Base-by-base conservation (phyloP, 768 basidiomycete species). In the Amanita rubescens region DNA sequence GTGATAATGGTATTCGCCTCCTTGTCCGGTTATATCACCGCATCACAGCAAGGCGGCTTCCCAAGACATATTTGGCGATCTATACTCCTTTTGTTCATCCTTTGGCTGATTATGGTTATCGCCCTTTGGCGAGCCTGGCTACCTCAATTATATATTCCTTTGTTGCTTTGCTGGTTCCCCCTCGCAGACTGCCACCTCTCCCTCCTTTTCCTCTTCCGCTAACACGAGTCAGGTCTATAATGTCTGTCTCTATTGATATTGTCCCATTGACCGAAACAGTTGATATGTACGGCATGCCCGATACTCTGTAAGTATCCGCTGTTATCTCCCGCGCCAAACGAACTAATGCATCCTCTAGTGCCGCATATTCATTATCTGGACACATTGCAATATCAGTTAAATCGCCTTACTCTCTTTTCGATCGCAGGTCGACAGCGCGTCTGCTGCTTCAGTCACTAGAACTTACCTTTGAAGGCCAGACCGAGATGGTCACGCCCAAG, bases 341-440 rank as follows among this genome's bases (percentile, higher is more conserved):
- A 48, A 52, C n/a, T 57, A 25, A 33, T 39, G 7, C 38, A 17
- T 42, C 3, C 6, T 32, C 15, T 49, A 96, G 93, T 54, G 84
- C 87, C 54, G 83, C 83, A 1, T 95, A 93, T 67, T 94, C 94
- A 9, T 76, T 96, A 42, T 86, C 91, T 8, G 94, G 93, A 3
- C 79, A 92, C 64, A 72, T 95, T 19, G 71, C 80, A 20, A 70
- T 95, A 50, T 75, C 81, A 0, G 59, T 94, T 30, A 71, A 79
- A 3, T 75, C 86, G 0, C 69, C 83, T 1, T 74, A 67, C 49
- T 79, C 79, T 10, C 62, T 85, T 22, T 82, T 87, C 57, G 76
- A 77, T 55, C 74, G 75, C 55, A 76, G 75, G 53, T 69, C 73
- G 45, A 66, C 81, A 0, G 67, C 75, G 8, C 77, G 71, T 35